A percentile compares a stretch with the other conserved stretches of the same genome.
phyloP scores from a whole-genome alignment of 306 rosid species.

The Cucurbita ficifolia region DNA sequence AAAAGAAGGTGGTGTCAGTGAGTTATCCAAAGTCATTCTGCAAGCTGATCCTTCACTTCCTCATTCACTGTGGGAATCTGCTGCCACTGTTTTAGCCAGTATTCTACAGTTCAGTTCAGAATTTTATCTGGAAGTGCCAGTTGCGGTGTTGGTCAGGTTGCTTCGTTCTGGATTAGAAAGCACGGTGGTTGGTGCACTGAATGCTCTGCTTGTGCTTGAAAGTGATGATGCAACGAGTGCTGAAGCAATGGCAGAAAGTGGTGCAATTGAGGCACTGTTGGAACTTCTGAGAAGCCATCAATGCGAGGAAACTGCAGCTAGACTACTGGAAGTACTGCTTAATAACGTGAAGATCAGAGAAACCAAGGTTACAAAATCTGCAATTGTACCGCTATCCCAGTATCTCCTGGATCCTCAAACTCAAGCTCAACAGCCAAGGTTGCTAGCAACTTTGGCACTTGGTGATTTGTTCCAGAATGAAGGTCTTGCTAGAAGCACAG shows the following conservation, averaged over 20 bases:
- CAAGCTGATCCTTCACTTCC: constrained; percentile 95
- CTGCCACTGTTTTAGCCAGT: constrained; percentile 84
- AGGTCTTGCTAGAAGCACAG: constrained; percentile 81
- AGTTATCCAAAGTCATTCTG: constrained; percentile 82
- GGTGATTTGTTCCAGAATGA: constrained; percentile 96
- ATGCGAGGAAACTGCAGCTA: constrained; percentile 88
- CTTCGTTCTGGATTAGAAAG: constrained; percentile 88
- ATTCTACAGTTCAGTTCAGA: constrained; percentile 96
- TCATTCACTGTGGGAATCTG: constrained; percentile 94
- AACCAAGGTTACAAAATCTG: constrained; percentile 79
- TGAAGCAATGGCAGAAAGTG: constrained; percentile 99
- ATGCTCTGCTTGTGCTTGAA: constrained; percentile 91
- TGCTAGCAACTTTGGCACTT: constrained; percentile 91
- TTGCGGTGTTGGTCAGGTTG: constrained; percentile 90
- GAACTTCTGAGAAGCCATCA: constrained; percentile 92
- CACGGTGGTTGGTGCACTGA: constrained; percentile 78
- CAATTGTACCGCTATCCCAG: constrained; percentile 83
- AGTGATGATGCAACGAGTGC: constrained; percentile 91
- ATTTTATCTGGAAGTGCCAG: constrained; percentile 90
- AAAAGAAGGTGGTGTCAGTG: constrained; percentile 87
- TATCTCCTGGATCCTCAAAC: constrained; percentile 98
- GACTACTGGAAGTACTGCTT: constrained; percentile 83
- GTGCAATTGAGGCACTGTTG: constrained; percentile 96
- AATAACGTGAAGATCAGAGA: constrained; percentile 94
- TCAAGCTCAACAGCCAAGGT: constrained; percentile 93